These are phyloP conservation scores for Chytriomyces confervae DNA, from an alignment of 192 early-diverging fungal genomes.

Conservation along the genomic window DNA sequence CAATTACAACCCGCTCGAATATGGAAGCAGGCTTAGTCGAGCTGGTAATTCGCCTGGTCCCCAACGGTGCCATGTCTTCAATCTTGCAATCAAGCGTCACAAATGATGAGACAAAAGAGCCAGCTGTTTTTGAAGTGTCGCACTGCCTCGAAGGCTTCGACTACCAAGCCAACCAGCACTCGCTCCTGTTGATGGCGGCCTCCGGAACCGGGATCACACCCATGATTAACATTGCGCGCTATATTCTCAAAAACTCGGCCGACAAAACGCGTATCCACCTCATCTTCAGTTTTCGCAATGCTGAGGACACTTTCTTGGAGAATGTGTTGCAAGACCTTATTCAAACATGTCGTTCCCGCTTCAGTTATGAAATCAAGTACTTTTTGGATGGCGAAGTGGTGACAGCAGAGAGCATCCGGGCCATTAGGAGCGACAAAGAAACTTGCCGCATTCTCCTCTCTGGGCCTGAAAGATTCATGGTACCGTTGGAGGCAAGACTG, in stretches of 20 bases:
- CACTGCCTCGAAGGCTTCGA: not conserved
- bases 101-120: not conserved
- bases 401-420: too few relatives aligned
- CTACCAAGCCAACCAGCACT: not conserved
- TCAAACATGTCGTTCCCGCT: not conserved
- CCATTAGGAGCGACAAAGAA: too few relatives aligned
- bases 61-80: not conserved
- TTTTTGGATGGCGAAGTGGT: too few relatives aligned
- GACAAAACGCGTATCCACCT: constrained; percentile 2
- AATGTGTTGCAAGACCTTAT: not conserved
- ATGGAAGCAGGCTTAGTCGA: constrained; percentile 8
- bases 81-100: not conserved
- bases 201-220: constrained; percentile 16
- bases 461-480: not conserved
- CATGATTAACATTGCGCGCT: constrained; percentile 5
- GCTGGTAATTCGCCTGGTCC: constrained; percentile 7
- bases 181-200: not conserved
- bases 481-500: not conserved
- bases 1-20: not conserved
- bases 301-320: constrained; percentile 7
- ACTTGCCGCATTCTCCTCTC: not conserved
- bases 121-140: not conserved
- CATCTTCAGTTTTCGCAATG: not conserved
- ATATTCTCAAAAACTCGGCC: not conserved
- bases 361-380: not conserved